Base-by-base conservation (phyloP, 1,284 basidiomycete genomes). In the Ceraceosorus guamensis region DNA sequence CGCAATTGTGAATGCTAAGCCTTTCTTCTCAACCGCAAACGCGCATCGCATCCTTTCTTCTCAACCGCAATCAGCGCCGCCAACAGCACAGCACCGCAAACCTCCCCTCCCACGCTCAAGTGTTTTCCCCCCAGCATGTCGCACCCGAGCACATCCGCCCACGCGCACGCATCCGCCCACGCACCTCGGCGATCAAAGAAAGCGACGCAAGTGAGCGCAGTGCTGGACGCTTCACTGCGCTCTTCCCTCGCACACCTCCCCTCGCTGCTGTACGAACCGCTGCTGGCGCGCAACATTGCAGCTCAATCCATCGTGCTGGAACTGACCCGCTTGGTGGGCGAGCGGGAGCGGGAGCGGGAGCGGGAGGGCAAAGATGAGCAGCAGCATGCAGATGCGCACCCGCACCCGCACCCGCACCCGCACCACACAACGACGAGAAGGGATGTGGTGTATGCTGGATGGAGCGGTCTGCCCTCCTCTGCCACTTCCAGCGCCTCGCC, bases 221-320 rank as follows among this genome's bases (percentile, higher is more conserved):
- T 14, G n/a, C 60, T 70, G 48, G 72, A 74, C 53, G 45, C 65
- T 8, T 54, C 57, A 4, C 62, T 76, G 57, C 68, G 65, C 52
- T 67, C 69, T 1, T 70, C 69, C 46, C 63, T 76, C 31, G 73
- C 71, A 39, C 68, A 76, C 49, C 60, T 76, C 10, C 73, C 73
- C 46, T 60, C 67, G 47, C 63, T 65, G 41, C 65, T 76, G 46
- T 71, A 74, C 52, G 66, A 65, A 6, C 70, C 73, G 2, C 59
- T 76, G 32, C 57, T 73, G 30, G 67, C 70, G 45, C 66, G 70
- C 30, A 60, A 66, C n/a, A 66, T 76, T 1, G 64, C 73, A 11
- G 68, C 73, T 3, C 73, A 76, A 49, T 66, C 66, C 11, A 60
- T 76, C 34, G 63, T 76, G 24, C 67, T 76, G 31, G 68, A 76